Percentiles rank a stretch among this genome's conserved stretches.
Conservation (phyloP, 257 asterid genomes). For the Nemophila menziesii region DNA sequence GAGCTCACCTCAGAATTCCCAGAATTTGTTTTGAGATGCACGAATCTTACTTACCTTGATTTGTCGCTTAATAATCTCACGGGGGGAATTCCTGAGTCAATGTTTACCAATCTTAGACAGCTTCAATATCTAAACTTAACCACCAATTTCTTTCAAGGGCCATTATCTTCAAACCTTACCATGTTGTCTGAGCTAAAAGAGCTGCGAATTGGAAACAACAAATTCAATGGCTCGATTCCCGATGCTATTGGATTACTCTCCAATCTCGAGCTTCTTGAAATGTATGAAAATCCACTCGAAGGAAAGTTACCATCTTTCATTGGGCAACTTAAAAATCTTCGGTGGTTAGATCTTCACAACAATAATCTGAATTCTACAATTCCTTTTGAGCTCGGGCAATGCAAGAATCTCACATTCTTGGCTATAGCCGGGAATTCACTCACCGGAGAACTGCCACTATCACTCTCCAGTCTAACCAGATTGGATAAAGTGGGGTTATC, state of each 20-base stretch:
- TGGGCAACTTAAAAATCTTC: conserved; percentile 22
- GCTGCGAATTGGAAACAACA: conserved; percentile 30
- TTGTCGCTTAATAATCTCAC: conserved; percentile 39
- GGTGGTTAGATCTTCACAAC: conserved; percentile 6
- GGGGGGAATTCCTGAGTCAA: conserved; percentile 46
- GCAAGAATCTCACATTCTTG: conserved; percentile 22
- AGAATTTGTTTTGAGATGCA: conserved; percentile 38
- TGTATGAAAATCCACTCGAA: conserved; percentile 39
- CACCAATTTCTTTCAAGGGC: conserved; percentile 37
- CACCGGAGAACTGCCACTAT: conserved; percentile 53
- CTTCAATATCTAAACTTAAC: conserved; percentile 46
- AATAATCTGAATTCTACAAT: conserved; percentile 23
- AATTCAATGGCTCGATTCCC: conserved; percentile 38
- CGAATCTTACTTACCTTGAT: conserved; percentile 52
- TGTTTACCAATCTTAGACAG: conserved; percentile 30
- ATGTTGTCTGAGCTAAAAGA: conserved; percentile 38
- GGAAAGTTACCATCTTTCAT: conserved; percentile 29
- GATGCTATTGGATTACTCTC: conserved; percentile 26
- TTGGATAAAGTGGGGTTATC: conserved; percentile 46
- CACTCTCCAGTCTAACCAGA: conserved; percentile 45
- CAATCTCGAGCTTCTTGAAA: conserved; percentile 26
- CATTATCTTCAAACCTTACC: conserved; percentile 30
- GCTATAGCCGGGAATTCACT: conserved; percentile 27
- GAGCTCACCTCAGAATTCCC: conserved; percentile 42
- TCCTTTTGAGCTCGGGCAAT: conserved; percentile 28